Evolutionary conservation across 371 early-diverging fungal species (phyloP).

Genomic region (Zychaea mexicana): DNA sequence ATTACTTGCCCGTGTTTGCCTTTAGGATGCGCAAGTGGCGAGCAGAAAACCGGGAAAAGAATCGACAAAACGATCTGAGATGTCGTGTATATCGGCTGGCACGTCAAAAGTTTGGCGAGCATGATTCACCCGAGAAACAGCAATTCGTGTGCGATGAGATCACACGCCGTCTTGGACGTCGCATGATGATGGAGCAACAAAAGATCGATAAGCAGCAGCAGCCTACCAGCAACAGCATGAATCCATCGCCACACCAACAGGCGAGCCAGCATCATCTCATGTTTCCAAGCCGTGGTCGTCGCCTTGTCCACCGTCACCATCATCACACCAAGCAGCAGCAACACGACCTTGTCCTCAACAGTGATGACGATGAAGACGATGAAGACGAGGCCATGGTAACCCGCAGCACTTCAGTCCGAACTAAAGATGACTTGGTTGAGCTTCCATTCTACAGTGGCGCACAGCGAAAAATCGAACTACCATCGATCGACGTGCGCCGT

Average conservation of each 20-base stretch:
- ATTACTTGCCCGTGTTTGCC: background rate
- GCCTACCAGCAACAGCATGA: constrained; percentile 1
- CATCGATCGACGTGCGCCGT: constrained; percentile 26
- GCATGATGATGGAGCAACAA: constrained; percentile 19
- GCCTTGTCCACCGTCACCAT: constrained; percentile 1
- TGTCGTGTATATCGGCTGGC: constrained; percentile 72
- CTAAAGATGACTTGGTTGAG: constrained; percentile 22
- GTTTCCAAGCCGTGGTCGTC: constrained; percentile 9
- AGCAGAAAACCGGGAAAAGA: constrained; percentile 60
- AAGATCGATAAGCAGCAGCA: constrained; percentile 4
- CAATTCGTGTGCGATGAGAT: constrained; percentile 66
- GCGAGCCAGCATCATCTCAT: background rate
- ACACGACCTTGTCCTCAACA: constrained; percentile 27
- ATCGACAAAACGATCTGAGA: constrained; percentile 64
- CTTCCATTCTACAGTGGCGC: constrained; percentile 46
- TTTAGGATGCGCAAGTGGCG: constrained; percentile 60
- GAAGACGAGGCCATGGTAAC: background rate
- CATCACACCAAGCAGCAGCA: constrained; percentile 5
- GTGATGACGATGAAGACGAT: constrained; percentile 33
- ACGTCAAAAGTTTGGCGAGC: constrained; percentile 59
- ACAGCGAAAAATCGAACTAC: constrained; percentile 49
- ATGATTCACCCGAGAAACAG: constrained; percentile 55
- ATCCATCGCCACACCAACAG: background rate
- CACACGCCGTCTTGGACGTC: constrained; percentile 32
- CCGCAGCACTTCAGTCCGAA: background rate